Evolutionary conservation across 352 stramenopile genomes (phyloP), one percentile per base, ranked within the genome.

Genomic region (Poterioochromonas sp.): DNA sequence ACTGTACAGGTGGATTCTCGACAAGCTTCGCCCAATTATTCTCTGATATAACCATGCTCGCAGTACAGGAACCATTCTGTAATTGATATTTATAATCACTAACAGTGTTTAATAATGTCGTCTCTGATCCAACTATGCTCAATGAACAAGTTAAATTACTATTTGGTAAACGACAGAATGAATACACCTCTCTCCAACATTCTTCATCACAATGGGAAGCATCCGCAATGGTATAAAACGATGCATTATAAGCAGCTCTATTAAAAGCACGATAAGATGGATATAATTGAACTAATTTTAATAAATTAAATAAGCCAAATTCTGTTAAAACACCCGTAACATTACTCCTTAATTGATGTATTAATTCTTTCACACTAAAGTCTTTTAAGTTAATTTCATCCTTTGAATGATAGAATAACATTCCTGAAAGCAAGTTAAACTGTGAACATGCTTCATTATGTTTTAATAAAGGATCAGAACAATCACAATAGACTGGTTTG

Each of bases 351-450:
- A 58, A 26, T 15, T 8, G 26, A 32, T 40, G 58, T 68, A 68
- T 39, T 26, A 20, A n/a, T 20, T 68, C 11, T 5, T 39, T 26
- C 15, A 37, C 15, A 26, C 34, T 68, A 5, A 37, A 35, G 26
- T 68, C 15, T n/a, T n/a, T n/a, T n/a, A n/a, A n/a, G n/a, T n/a
- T n/a, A n/a, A n/a, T n/a, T 39, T 5, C 12, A 68, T 68, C 58
- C 15, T 40, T 40, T 5, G 12, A n/a, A 40, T 40, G 15, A 37
- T 68, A 68, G 11, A 74, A 54, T n/a, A 74, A 0, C 40, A 74
- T 26, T n/a, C 65, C 40, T 40, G 32, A 1, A 11, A 74, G 32
- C 0, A 74, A 74, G 29, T 74, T 54, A n/a, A 74, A 74, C 0
- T 12, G 11, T 11, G 49, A 1, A 54, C 65, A 74, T 12, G 5